A percentile compares a stretch with the other conserved stretches of the same genome.
Evolutionary conservation across 2,329 filamentous ascomycete genomes (phyloP).

Genomic region (Xylaria sp.): DNA sequence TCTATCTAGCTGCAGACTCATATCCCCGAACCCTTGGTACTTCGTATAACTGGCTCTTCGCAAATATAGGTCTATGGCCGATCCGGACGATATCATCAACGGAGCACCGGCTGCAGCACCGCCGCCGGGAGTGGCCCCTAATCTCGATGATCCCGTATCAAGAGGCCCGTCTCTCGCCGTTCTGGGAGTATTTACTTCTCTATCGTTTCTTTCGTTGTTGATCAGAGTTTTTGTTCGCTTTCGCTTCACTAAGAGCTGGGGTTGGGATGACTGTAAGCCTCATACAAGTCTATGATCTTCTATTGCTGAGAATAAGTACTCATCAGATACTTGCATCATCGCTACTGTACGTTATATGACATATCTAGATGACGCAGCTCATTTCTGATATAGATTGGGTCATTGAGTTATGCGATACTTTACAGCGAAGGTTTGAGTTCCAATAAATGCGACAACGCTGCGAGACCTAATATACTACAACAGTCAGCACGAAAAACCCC

Average conservation of each 20-base stretch:
- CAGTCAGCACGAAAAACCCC: background rate
- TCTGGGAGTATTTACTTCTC: background rate
- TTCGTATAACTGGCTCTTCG: background rate
- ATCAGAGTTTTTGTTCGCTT: slow-evolving; percentile 2
- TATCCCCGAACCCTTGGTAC: no score
- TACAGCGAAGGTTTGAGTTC: background rate
- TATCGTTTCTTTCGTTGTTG: background rate
- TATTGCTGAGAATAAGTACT: background rate
- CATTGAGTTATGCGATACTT: background rate
- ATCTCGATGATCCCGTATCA: background rate
- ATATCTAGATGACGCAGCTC: background rate
- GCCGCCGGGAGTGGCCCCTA: background rate
- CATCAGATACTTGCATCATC: background rate
- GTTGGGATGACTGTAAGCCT: slow-evolving; percentile 3
- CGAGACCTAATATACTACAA: background rate
- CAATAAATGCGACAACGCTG: background rate
- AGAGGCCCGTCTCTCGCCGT: background rate
- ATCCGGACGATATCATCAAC: background rate
- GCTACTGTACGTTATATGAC: background rate
- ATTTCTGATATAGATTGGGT: background rate
- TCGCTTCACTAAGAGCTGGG: slow-evolving; percentile 3
- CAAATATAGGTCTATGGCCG: background rate
- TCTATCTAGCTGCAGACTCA: no score
- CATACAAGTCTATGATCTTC: background rate
- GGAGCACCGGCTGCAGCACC: background rate